Percentiles rank a stretch among this genome's conserved stretches.
phyloP scores from a whole-genome alignment of 495 filamentous ascomycete genomes.

The Symbiotaphrina buchneri region DNA sequence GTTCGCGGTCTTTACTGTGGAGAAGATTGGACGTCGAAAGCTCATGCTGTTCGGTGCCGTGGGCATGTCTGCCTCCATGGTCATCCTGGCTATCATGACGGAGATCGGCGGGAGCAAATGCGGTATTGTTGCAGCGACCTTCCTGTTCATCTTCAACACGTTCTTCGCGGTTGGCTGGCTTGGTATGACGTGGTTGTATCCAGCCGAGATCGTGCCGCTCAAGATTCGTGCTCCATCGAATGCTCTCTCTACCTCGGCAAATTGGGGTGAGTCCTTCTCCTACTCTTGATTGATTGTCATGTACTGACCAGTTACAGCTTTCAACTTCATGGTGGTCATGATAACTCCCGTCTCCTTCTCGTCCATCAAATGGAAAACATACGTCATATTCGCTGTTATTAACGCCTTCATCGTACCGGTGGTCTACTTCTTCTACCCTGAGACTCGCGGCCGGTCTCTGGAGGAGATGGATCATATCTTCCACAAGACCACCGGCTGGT shows the following conservation, averaged over 20 bases:
- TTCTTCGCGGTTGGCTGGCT: slow-evolving; percentile 64
- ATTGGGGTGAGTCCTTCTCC: slow-evolving; percentile 18
- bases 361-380: slow-evolving; percentile 41
- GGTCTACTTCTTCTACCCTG: slow-evolving; percentile 35
- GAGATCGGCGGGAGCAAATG: slow-evolving; percentile 14
- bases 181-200: slow-evolving; percentile 58
- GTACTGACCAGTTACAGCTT: slow-evolving; percentile 9
- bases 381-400: slow-evolving; percentile 23
- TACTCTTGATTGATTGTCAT: slow-evolving; percentile 4
- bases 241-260: slow-evolving; percentile 40
- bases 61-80: slow-evolving; percentile 49
- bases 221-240: slow-evolving; percentile 54
- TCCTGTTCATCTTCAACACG: slow-evolving; percentile 54
- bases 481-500: too few relatives aligned
- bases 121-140: slow-evolving; percentile 31
- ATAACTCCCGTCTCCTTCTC: slow-evolving; percentile 48
- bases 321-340: slow-evolving; percentile 42
- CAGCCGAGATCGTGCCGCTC: slow-evolving; percentile 50
- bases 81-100: slow-evolving; percentile 31
- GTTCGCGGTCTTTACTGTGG: slow-evolving; percentile 48
- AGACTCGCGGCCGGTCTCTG: too few relatives aligned
- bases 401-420: slow-evolving; percentile 22
- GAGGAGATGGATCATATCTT: too few relatives aligned
- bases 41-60: slow-evolving; percentile 52
- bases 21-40: slow-evolving; percentile 41